Conservation (phyloP, 768 basidiomycete species). For the Mrakia blollopis region DNA sequence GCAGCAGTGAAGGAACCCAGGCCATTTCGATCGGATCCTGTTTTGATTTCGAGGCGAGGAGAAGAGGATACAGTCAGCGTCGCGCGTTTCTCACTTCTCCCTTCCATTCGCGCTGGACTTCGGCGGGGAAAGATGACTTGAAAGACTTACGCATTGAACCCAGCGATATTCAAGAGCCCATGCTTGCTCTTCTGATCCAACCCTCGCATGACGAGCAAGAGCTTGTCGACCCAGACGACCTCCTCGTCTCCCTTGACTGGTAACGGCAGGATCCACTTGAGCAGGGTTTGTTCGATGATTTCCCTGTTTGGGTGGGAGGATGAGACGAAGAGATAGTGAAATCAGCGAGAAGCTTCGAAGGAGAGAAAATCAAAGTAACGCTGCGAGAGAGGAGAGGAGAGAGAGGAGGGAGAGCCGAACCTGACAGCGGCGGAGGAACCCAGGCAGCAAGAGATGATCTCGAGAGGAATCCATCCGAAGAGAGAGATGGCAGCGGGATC, state of each 20-base stretch:
- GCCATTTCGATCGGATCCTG: not conserved
- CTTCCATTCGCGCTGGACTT: not conserved
- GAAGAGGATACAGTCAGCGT: not conserved
- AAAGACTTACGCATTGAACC: slow-evolving; percentile 49
- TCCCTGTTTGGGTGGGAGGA: slow-evolving; percentile 44
- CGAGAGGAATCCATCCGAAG: slow-evolving; percentile 88
- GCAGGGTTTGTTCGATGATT: slow-evolving; percentile 61
- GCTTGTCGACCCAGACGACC: slow-evolving; percentile 73
- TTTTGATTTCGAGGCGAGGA: not conserved
- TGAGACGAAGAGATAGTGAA: too few relatives aligned
- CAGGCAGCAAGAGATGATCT: slow-evolving; percentile 54
- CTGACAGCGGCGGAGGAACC: not conserved
- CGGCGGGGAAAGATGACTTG: not conserved
- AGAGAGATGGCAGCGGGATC: slow-evolving; percentile 66
- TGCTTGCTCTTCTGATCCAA: slow-evolving; percentile 59
- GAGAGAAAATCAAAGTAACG: too few relatives aligned
- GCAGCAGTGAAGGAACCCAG: slow-evolving; percentile 62
- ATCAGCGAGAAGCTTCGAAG: too few relatives aligned
- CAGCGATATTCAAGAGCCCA: slow-evolving; percentile 58
- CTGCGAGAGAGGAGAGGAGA: too few relatives aligned
- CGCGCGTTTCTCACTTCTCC: not conserved
- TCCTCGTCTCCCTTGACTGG: slow-evolving; percentile 65
- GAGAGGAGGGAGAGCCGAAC: not conserved
- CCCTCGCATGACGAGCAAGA: slow-evolving; percentile 66
- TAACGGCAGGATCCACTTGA: slow-evolving; percentile 75